These are phyloP conservation scores for Schwanniomyces sp. DNA, from an alignment of 805 yeast genomes.

Conservation along the genomic window DNA sequence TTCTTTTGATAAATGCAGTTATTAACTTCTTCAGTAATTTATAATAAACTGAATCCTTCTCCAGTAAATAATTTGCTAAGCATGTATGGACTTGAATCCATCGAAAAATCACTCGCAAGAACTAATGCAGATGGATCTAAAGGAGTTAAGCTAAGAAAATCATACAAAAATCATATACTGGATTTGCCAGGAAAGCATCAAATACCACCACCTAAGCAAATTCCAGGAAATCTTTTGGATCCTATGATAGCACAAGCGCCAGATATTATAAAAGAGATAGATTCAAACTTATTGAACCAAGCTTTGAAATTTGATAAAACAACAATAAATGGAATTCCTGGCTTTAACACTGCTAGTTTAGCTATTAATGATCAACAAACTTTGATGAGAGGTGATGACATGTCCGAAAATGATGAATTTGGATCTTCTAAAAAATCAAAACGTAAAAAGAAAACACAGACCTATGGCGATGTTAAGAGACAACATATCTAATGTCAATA, in stretches of 20 bases:
- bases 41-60: conserved; percentile 57
- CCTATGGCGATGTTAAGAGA: conserved; percentile 32
- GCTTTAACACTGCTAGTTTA: conserved; percentile 66
- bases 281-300: conserved; percentile 45
- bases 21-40: conserved; percentile 7
- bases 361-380: conserved; percentile 56
- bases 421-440: conserved; percentile 26
- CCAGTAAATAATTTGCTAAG: conserved; percentile 70
- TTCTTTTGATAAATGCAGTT: not conserved
- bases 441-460: conserved; percentile 37
- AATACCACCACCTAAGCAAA: conserved; percentile 49
- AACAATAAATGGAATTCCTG: conserved; percentile 70
- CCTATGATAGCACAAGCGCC: conserved; percentile 40
- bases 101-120: conserved; percentile 83
- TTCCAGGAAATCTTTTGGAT: conserved; percentile 36
- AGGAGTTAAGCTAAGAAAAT: conserved; percentile 89
- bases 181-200: conserved; percentile 82
- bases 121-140: conserved; percentile 84
- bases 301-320: conserved; percentile 65
- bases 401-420: conserved; percentile 37
- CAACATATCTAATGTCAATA: conserved; percentile 27
- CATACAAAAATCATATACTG: conserved; percentile 88
- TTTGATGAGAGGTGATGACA: conserved; percentile 41
- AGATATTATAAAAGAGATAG: conserved; percentile 49
- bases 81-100: conserved; percentile 62